Conservation (phyloP, 108 stramenopile genomes). For the Nitzschia inconspicua region DNA sequence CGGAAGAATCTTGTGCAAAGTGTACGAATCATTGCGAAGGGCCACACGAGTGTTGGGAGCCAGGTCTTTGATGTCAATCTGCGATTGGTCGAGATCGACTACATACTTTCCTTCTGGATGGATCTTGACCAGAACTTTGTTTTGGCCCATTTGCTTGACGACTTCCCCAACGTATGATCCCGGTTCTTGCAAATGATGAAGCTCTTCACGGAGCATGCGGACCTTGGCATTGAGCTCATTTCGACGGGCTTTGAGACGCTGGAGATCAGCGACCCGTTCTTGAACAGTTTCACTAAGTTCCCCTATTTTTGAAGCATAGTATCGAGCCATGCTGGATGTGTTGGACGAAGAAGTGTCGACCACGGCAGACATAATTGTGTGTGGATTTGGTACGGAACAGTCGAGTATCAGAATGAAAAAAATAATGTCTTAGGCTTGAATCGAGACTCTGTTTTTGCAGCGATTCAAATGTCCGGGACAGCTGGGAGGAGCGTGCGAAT, state of each 20-base stretch:
- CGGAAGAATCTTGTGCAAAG: slow-evolving; percentile 97
- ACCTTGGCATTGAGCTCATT: slow-evolving; percentile 97
- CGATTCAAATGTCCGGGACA: no score
- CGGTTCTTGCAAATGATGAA: slow-evolving; percentile 97
- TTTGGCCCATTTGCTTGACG: slow-evolving; percentile 99
- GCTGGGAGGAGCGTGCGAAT: no score
- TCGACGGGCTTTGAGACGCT: slow-evolving; percentile 94
- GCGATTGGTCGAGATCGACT: slow-evolving; percentile 93
- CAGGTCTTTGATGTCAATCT: slow-evolving; percentile 95
- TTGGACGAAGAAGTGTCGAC: slow-evolving; percentile 5
- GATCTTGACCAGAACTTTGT: slow-evolving; percentile 97
- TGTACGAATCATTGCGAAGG: slow-evolving; percentile 97
- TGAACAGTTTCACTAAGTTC: slow-evolving; percentile 75
- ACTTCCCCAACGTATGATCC: slow-evolving; percentile 99
- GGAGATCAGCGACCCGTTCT: slow-evolving; percentile 75
- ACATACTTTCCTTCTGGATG: slow-evolving; percentile 99
- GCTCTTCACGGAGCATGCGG: slow-evolving; percentile 96
- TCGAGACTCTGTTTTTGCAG: no score
- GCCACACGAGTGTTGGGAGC: slow-evolving; percentile 98
- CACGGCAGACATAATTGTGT: neutral
- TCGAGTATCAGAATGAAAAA: no score
- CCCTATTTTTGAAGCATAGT: slow-evolving; percentile 71
- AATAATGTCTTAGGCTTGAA: no score
- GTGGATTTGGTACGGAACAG: neutral
- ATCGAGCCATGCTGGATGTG: slow-evolving; percentile 55